These are phyloP conservation scores for Xylaria sp. DNA, from an alignment of 2,329 filamentous ascomycete species.

Conservation along the genomic window DNA sequence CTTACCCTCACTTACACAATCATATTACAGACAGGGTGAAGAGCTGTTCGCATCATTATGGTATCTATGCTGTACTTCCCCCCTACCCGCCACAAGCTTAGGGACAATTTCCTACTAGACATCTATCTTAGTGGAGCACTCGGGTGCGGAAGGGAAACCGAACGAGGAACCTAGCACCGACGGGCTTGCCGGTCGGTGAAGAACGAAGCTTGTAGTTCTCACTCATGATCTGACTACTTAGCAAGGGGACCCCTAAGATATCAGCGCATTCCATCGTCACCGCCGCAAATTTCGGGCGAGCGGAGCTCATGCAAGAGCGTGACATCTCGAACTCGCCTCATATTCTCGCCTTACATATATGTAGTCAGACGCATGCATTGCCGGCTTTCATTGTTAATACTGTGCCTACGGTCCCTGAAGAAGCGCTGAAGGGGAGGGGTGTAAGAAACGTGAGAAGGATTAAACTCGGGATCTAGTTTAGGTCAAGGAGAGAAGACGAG, in stretches of 20 bases:
- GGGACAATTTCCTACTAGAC: not conserved
- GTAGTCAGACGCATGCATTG: not conserved
- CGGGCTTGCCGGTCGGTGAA: not conserved
- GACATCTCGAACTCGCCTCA: slow-evolving; percentile 21
- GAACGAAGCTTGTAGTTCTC: slow-evolving; percentile 7
- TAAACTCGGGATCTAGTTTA: not conserved
- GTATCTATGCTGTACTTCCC: not conserved
- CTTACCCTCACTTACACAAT: not conserved
- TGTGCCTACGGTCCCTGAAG: not conserved
- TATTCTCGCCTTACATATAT: slow-evolving; percentile 5
- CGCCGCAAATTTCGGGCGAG: slow-evolving; percentile 25
- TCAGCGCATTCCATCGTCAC: slow-evolving; percentile 1
- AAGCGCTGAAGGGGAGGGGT: not conserved
- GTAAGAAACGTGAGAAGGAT: not conserved
- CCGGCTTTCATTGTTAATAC: not conserved
- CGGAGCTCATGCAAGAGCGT: slow-evolving; percentile 24
- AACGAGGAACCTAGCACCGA: slow-evolving; percentile 19
- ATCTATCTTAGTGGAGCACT: slow-evolving; percentile 14
- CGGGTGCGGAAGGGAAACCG: slow-evolving; percentile 10
- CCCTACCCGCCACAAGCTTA: not conserved
- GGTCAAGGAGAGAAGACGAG: not conserved
- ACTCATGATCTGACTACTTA: slow-evolving; percentile 19
- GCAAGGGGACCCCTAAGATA: slow-evolving; percentile 9
- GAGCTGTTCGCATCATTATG: slow-evolving; percentile 8
- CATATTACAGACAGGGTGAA: not conserved